Evolutionary conservation across 495 filamentous ascomycete genomes (phyloP).

Genomic region (Neurospora africana): DNA sequence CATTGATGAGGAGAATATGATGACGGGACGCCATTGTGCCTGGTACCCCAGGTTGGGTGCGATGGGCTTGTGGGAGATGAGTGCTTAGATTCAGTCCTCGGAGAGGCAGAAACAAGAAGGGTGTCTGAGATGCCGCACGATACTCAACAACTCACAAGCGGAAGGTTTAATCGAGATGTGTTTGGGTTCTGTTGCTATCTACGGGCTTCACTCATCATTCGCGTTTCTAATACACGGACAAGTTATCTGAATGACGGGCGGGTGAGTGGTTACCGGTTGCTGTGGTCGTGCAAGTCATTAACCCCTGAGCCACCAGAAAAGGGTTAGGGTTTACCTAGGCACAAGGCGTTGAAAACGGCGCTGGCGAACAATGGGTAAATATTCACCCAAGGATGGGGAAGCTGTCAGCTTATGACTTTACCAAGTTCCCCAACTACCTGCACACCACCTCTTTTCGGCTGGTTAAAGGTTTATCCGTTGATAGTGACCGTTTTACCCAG

Average conservation of each 20-base stretch:
- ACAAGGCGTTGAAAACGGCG: not conserved
- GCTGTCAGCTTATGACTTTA: not conserved
- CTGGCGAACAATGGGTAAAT: not conserved
- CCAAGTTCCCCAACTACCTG: not conserved
- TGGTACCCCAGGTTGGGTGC: not conserved
- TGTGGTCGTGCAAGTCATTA: not conserved
- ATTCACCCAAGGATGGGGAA: not conserved
- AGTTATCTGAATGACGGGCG: not conserved
- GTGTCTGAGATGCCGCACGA: not conserved
- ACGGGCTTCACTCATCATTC: not conserved
- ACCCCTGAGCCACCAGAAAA: not conserved
- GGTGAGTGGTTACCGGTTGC: not conserved
- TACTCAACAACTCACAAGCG: not conserved
- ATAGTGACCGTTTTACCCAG: not conserved
- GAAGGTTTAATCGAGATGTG: not conserved
- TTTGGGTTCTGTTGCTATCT: not conserved
- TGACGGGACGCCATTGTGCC: constrained; percentile 30
- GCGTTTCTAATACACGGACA: not conserved
- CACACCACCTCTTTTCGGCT: not conserved
- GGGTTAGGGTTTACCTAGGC: not conserved
- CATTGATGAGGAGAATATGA: constrained; percentile 65
- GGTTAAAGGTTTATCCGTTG: not conserved
- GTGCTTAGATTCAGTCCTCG: not conserved
- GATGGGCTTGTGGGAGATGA: not conserved
- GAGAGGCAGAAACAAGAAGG: not conserved